Evolutionary conservation across 257 asterid genomes (phyloP).

Genomic region (Marsdenia floribunda): DNA sequence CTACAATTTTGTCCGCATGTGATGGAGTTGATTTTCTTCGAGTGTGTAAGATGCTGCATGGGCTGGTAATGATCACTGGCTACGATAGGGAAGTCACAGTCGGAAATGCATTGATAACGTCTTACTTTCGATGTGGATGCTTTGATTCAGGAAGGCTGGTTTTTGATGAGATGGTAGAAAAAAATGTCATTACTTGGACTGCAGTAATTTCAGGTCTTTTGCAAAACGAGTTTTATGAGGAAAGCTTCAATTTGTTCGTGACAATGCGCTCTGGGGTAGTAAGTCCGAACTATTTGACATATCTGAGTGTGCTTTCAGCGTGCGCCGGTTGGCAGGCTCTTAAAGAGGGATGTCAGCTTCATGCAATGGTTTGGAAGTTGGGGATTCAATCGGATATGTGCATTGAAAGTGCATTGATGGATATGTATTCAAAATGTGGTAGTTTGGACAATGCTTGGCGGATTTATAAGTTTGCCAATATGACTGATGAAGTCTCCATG

Average conservation of each 20-base stretch:
- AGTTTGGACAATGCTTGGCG: slow-evolving; percentile 56
- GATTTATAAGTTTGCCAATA: slow-evolving; percentile 68
- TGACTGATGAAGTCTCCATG: slow-evolving; percentile 60
- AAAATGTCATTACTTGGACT: slow-evolving; percentile 86
- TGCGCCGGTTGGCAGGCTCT: slow-evolving; percentile 70
- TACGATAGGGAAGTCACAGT: slow-evolving; percentile 51
- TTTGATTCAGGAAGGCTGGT: slow-evolving; percentile 48
- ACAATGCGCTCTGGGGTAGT: slow-evolving; percentile 42
- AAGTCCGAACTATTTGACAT: slow-evolving; percentile 60
- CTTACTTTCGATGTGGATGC: slow-evolving; percentile 54
- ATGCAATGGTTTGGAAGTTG: slow-evolving; percentile 52
- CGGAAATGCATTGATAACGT: slow-evolving; percentile 61
- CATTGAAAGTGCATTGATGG: slow-evolving; percentile 80
- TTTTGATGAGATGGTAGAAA: slow-evolving; percentile 59
- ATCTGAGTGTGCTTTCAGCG: slow-evolving; percentile 56
- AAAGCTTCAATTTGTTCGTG: slow-evolving; percentile 58
- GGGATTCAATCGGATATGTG: slow-evolving; percentile 64
- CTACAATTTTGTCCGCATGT: slow-evolving; percentile 57
- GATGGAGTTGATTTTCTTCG: slow-evolving; percentile 35
- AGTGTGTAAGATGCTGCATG: slow-evolving; percentile 49
- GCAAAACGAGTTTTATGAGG: slow-evolving; percentile 44
- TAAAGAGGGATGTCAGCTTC: slow-evolving; percentile 68
- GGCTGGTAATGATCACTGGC: slow-evolving; percentile 54
- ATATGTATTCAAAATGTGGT: slow-evolving; percentile 78
- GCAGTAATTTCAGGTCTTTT: slow-evolving; percentile 73